A percentile compares a stretch with the other conserved stretches of the same genome.
Evolutionary conservation across 352 stramenopile species (phyloP).

Genomic region (Globisporangium nagaii): DNA sequence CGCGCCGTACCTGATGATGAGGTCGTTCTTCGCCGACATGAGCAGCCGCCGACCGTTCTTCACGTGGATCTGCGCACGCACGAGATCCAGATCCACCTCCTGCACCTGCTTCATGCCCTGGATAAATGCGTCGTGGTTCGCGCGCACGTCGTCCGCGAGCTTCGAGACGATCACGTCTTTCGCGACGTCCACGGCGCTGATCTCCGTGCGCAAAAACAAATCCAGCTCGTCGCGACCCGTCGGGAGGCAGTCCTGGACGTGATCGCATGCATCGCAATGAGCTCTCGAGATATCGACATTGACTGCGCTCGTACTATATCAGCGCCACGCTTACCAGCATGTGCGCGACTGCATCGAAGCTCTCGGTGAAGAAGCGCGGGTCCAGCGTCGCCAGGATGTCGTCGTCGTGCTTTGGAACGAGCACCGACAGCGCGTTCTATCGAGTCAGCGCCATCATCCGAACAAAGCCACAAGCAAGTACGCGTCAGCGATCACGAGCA

Average conservation of each 20-base stretch:
- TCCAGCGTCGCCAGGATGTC: conserved; percentile 70
- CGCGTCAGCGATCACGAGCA: background rate
- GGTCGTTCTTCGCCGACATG: conserved; percentile 60
- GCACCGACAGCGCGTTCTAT: conserved; percentile 28
- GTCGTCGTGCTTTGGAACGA: conserved; percentile 61
- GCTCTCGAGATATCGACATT: no score
- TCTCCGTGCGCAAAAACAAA: conserved; percentile 73
- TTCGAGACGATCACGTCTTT: conserved; percentile 71
- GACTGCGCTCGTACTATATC: no score
- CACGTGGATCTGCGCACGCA: conserved; percentile 82
- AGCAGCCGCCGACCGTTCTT: conserved; percentile 80
- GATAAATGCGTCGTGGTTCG: conserved; percentile 75
- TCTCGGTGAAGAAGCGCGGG: conserved; percentile 75
- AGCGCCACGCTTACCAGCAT: conserved; percentile 40
- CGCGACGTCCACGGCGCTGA: conserved; percentile 74
- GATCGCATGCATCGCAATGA: no score
- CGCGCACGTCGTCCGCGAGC: conserved; percentile 78
- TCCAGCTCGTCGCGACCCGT: conserved; percentile 39
- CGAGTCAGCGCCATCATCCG: background rate
- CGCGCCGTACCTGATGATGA: conserved; percentile 47
- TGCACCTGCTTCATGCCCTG: conserved; percentile 86
- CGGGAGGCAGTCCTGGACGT: conserved; percentile 56
- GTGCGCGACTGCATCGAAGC: conserved; percentile 63
- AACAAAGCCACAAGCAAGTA: background rate
- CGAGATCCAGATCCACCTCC: conserved; percentile 81